Evolutionary conservation across 306 rosid species (phyloP), one percentile per base, ranked within the genome.

Genomic region (Prunus davidiana): DNA sequence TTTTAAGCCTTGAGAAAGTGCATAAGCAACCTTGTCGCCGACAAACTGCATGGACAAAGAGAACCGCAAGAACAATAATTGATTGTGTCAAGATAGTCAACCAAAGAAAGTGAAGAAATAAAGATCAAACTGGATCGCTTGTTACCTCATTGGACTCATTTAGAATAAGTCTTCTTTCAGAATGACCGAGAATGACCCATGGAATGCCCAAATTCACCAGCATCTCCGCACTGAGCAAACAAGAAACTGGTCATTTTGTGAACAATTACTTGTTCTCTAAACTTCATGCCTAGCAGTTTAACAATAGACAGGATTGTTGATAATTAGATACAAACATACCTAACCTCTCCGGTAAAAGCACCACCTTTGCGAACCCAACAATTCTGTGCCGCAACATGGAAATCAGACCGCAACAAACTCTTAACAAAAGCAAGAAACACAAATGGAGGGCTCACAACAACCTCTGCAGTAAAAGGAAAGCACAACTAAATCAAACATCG

Each of bases 381-480:
- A 80, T 91, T 93, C 72, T 93, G 97, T 38, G 94, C 92, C 11
- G 96, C 88, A 18, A 93, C 98, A 22, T 91, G 85, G 80, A 93
- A 88, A 83, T 91, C 92, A 67, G 91, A 19, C 58, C 90, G 88
- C 83, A 93, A 75, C 50, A 82, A 83, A 71, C 78, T 62, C 80
- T 91, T 88, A 19, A 89, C 96, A 49, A 84, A 14, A 7, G 92
- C 50, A 77, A 93, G 96, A 82, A 91, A 93, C 79, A 91, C 92
- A 52, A 67, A 93, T 51, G 98, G 98, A 51, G 98, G 98, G 84
- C 98, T 91, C 62, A 93, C 94, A 58, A 93, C 97, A 79, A 90
- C 97, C 78, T 93, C 98, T 93, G 96, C 63, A 74, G 27, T 70
- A 80, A 34, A 57, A 61, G 58, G 10, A 62, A 49, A 84, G 38